A percentile compares a stretch with the other conserved stretches of the same genome.
Conservation (phyloP, 352 stramenopile species). For the Phytopythium cucurbitacearum region DNA sequence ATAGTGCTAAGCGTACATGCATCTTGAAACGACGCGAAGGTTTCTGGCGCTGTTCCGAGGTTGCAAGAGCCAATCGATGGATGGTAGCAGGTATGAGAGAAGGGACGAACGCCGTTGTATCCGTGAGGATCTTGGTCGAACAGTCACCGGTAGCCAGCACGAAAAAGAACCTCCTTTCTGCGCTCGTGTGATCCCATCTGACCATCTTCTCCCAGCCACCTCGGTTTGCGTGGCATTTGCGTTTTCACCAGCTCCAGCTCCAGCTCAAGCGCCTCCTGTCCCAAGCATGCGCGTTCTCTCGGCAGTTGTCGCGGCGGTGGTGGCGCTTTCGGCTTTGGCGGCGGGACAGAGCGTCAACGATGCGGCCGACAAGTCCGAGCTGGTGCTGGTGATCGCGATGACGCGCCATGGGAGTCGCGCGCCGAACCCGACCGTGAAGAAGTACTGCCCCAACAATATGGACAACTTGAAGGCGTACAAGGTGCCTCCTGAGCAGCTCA, state of each 20-base stretch:
- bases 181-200: too few species aligned
- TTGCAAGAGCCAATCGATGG: background rate
- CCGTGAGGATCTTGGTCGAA: too few species aligned
- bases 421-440: slow-evolving; percentile 58
- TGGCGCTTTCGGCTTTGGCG: too few species aligned
- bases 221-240: background rate
- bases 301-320: slow-evolving; percentile 9
- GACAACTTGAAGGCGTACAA: slow-evolving; percentile 52
- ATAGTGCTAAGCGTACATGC: background rate
- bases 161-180: background rate
- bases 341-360: background rate
- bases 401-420: slow-evolving; percentile 72
- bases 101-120: too few species aligned
- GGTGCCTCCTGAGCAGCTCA: slow-evolving; percentile 70
- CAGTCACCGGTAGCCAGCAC: background rate
- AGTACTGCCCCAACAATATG: slow-evolving; percentile 61
- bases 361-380: slow-evolving; percentile 29
- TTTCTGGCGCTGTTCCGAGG: background rate
- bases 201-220: too few species aligned
- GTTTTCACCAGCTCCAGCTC: slow-evolving; percentile 2
- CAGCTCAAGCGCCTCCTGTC: background rate
- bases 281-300: slow-evolving; percentile 25
- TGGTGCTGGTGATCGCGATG: slow-evolving; percentile 64
- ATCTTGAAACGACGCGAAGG: background rate
- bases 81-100: too few species aligned